Evolutionary conservation across 2,329 filamentous ascomycete species (phyloP), one percentile per base, ranked within the genome.

Genomic region (Beauveria bassiana): DNA sequence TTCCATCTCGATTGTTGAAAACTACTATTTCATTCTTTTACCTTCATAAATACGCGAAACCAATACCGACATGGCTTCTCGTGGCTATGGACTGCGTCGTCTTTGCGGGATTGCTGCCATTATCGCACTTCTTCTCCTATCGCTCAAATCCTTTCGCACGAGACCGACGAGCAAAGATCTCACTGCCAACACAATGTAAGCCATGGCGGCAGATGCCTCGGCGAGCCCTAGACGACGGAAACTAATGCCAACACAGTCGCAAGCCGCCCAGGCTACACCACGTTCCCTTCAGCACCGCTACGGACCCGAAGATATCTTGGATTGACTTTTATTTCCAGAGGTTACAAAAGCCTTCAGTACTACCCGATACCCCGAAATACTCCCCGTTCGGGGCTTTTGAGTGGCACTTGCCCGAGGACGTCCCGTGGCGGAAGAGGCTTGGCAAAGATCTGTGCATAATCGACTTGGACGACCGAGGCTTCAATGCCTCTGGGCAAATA

Each of bases 361-460:
- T 65, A 51, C 70, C 72, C 42, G 64, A 69, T 51, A 54, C 68
- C 0, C 54, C 61, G 7, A 64, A 38, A 16, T 76, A 74, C 65
- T 61, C 66, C 14, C 69, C 69, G 0, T 73, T 64, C 9, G 72
- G 73, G 38, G 73, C 71, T 31, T 71, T 73, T 47, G 68, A 73
- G 26, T 71, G 67, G 65, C 65, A 70, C 10, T 68, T 75, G 9
- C 64, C 68, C 7, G 68, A 64, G 7, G 61, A 68, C n/a, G n/a
- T 62, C 3, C 54, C 68, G n/a, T 77, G 74, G 66, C 70, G 66
- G 62, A 72, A 45, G 61, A 28, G 67, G 9, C 64, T 78, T 45
- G 72, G 74, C 57, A 68, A 76, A 65, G 70, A 75, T 2, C 66
- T 79, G 8, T 78, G 76, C 72, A 77, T 79, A 64, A 75, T 79